Conservation (phyloP, 1,284 basidiomycete species). For the Cystobasidium pallidum region DNA sequence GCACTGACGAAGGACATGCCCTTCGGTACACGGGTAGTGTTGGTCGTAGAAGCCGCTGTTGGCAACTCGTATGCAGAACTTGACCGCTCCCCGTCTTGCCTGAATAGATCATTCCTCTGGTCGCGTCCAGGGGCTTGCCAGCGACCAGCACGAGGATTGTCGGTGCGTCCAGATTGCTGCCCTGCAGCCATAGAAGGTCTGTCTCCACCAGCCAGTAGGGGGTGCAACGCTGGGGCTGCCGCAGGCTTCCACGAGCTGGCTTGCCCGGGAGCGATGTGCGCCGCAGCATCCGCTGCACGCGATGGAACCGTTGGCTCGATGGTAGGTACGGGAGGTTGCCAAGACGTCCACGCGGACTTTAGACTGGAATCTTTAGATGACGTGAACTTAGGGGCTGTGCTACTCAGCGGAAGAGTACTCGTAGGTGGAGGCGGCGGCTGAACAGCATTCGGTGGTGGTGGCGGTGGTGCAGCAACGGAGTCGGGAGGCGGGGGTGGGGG, state of each 20-base stretch:
- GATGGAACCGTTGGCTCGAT: not conserved
- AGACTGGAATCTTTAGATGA: conserved; percentile 18
- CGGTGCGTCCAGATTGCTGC: not conserved
- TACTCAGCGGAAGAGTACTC: not conserved
- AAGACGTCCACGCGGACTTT: conserved; percentile 18
- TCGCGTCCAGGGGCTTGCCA: not conserved
- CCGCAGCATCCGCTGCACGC: not conserved
- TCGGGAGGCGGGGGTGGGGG: conserved; percentile 23
- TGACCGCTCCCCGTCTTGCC: not conserved
- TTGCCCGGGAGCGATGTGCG: not conserved
- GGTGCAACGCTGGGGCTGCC: conserved; percentile 26
- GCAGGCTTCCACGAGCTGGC: conserved; percentile 20
- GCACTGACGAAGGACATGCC: conserved; percentile 36
- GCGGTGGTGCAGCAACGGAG: not conserved
- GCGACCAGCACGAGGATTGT: not conserved
- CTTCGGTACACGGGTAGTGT: conserved; percentile 27
- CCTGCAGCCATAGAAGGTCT: not conserved
- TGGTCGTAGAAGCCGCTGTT: conserved; percentile 26
- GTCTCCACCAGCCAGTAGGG: conserved; percentile 6
- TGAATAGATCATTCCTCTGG: conserved; percentile 22
- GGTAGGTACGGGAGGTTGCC: conserved; percentile 2
- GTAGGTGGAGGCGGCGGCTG: conserved; percentile 26
- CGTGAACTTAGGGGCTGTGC: conserved; percentile 30
- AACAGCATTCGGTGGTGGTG: conserved; percentile 28
- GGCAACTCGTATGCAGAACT: conserved; percentile 23